Evolutionary conservation across 495 filamentous ascomycete species (phyloP).

Genomic region (Neurospora sp.): DNA sequence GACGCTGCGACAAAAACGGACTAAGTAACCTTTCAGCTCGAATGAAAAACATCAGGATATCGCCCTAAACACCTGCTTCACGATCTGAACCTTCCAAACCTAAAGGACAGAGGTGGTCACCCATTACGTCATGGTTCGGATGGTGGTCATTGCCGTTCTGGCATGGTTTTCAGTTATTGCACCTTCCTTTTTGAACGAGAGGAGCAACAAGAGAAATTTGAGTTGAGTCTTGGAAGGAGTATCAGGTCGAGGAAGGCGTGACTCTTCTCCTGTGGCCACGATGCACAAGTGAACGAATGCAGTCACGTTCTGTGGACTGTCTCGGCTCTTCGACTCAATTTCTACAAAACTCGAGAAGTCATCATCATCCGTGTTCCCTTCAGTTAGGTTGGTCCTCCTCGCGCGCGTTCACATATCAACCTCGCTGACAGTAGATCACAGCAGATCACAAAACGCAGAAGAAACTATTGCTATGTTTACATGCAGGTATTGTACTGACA

Average conservation of each 20-base stretch:
- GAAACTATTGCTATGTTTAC: neutral
- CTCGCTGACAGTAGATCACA: neutral
- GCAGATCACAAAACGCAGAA: neutral
- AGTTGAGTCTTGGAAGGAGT: neutral
- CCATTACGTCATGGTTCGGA: neutral
- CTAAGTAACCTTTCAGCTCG: neutral
- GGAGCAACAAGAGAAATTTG: neutral
- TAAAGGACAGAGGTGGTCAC: neutral
- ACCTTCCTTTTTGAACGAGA: neutral
- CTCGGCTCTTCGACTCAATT: neutral
- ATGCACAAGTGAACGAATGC: neutral
- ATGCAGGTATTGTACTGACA: neutral
- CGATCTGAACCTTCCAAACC: neutral
- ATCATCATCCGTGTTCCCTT: neutral
- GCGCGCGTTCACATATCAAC: neutral
- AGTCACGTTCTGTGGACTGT: neutral
- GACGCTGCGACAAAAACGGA: neutral
- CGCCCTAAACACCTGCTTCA: neutral
- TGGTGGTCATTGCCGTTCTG: neutral
- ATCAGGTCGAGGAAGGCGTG: neutral
- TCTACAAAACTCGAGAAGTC: neutral
- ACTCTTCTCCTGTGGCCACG: neutral
- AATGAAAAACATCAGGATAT: neutral
- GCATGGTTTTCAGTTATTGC: neutral
- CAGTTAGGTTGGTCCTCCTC: neutral